Percentiles rank a stretch among this genome's conserved stretches.
phyloP scores from a whole-genome alignment of 176 grass and related monocot genomes.

The Zoysia pacifica region DNA sequence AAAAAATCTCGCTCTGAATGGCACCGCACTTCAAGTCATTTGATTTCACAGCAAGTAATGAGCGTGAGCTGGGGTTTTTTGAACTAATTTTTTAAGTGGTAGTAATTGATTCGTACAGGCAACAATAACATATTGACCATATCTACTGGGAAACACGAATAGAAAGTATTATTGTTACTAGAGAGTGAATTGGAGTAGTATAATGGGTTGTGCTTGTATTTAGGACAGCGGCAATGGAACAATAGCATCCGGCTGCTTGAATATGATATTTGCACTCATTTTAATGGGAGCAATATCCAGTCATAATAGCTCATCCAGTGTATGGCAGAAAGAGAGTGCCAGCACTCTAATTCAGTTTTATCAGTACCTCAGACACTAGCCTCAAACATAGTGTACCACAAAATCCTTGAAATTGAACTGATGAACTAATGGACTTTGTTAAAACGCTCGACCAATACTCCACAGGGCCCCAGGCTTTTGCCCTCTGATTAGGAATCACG shows the following conservation, averaged over 20 bases:
- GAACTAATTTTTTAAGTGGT: constrained; percentile 1
- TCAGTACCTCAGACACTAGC: not conserved
- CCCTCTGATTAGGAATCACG: not conserved
- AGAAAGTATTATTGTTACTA: not conserved
- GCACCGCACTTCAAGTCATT: not conserved
- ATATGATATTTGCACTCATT: constrained; percentile 1
- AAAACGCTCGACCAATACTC: not conserved
- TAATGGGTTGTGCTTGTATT: not conserved
- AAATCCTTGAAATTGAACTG: not conserved
- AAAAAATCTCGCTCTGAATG: not conserved
- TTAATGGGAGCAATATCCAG: not conserved
- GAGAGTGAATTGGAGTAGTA: not conserved
- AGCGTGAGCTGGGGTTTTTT: not conserved
- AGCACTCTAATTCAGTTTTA: constrained; percentile 16
- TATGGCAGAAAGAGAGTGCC: not conserved
- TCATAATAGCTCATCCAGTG: not conserved
- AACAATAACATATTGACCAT: constrained; percentile 4
- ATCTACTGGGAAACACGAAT: not conserved
- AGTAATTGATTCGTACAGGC: not conserved
- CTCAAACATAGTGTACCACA: not conserved
- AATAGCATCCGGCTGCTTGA: not conserved
- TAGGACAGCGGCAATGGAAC: not conserved
- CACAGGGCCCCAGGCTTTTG: not conserved
- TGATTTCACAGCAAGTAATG: not conserved
- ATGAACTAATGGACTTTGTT: not conserved